Conservation (phyloP, 2,329 filamentous ascomycete species). For the Ceratocystis cubensis region DNA sequence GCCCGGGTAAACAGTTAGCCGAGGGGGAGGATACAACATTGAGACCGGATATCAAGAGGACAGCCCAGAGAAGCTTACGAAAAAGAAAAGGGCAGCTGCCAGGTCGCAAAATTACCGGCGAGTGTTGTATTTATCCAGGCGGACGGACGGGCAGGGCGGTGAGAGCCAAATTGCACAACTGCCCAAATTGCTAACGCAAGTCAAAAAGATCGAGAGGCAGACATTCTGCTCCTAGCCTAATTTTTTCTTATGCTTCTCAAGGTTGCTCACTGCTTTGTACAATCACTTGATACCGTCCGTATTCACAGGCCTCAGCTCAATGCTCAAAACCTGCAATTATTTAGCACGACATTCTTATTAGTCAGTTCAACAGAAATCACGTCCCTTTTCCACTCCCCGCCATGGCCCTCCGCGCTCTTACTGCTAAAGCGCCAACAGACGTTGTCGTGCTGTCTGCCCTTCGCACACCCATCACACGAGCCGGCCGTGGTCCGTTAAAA, state of each 20-base stretch:
- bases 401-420: conserved; percentile 13
- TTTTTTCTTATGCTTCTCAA: no score
- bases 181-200: neutral
- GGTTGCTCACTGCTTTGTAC: no score
- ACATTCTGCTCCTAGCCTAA: no score
- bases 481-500: conserved; percentile 84
- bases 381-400: neutral
- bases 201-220: neutral
- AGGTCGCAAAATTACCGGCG: neutral
- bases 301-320: no score
- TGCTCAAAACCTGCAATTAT: no score
- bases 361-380: neutral
- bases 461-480: conserved; percentile 81
- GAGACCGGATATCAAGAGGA: neutral
- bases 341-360: neutral
- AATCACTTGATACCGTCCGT: no score
- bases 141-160: neutral
- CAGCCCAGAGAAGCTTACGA: neutral
- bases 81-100: neutral
- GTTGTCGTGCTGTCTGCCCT: conserved; percentile 88
- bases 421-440: conserved; percentile 36
- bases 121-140: no score
- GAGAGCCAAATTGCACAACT: neutral
- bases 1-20: conserved; percentile 4
- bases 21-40: neutral